A percentile compares a stretch with the other conserved stretches of the same genome.
phyloP scores from a whole-genome alignment of 805 yeast genomes.

The Brettanomyces custersianus region DNA sequence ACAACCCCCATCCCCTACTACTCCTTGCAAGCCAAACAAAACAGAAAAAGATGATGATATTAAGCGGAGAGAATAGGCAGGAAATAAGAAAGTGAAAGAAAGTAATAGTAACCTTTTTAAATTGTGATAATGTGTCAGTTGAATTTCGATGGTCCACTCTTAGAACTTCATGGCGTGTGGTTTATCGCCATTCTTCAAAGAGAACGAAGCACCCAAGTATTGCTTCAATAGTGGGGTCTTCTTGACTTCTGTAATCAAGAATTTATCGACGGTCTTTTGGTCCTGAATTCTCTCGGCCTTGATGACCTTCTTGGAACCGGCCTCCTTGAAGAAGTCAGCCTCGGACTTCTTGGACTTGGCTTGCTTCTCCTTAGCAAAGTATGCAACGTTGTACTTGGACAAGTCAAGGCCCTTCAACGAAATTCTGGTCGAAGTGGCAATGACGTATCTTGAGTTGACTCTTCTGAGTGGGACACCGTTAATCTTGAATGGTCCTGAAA shows the following conservation, averaged over 20 bases:
- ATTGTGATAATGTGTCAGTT: too few relatives aligned
- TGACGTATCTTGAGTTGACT: slow-evolving; percentile 97
- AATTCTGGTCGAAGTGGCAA: slow-evolving; percentile 94
- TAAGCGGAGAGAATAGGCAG: too few relatives aligned
- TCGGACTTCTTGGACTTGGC: slow-evolving; percentile 79
- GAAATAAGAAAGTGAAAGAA: too few relatives aligned
- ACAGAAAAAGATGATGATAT: too few relatives aligned
- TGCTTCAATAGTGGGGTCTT: slow-evolving; percentile 96
- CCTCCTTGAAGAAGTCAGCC: slow-evolving; percentile 83
- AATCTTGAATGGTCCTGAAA: slow-evolving; percentile 98
- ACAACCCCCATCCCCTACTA: too few relatives aligned
- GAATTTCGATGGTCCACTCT: too few relatives aligned
- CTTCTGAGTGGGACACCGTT: slow-evolving; percentile 99
- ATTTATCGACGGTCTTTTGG: slow-evolving; percentile 93
- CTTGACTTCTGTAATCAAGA: slow-evolving; percentile 88
- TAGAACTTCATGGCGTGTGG: slow-evolving; percentile 98
- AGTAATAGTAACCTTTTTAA: too few relatives aligned
- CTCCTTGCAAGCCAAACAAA: too few relatives aligned
- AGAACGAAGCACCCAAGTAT: slow-evolving; percentile 91
- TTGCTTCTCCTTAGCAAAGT: slow-evolving; percentile 94
- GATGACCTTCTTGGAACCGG: slow-evolving; percentile 74
- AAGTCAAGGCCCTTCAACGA: slow-evolving; percentile 72
- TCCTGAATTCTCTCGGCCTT: slow-evolving; percentile 93
- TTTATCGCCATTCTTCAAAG: slow-evolving; percentile 96
- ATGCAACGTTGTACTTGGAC: slow-evolving; percentile 84